Base-by-base conservation (phyloP, 2,329 filamentous ascomycete genomes). In the Cercospora janseana region DNA sequence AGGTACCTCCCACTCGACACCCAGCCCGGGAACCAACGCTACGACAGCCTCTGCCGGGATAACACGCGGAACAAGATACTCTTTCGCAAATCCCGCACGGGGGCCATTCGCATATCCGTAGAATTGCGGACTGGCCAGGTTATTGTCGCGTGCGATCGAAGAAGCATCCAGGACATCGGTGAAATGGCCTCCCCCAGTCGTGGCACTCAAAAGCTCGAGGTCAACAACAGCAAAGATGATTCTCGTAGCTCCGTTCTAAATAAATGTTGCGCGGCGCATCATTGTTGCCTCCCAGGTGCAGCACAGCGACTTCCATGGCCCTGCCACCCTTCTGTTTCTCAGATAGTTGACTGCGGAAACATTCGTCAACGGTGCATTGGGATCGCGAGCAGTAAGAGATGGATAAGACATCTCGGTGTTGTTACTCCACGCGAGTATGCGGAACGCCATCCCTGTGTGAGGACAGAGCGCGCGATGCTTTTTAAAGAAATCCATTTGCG, bases 41-140 rank as follows among this genome's bases (percentile, higher is more conserved):
- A 44, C 24, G 26, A 44, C 41, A 18, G 24, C 41, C 41, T 44
- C 21, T 26, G n/a, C 26, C 24, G 13, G 41, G 26, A 44, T 44
- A 29, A 21, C 24, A 29, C 26, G 21, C 24, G 24, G 24, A 27
- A 44, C 20, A 44, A 44, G 41, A 44, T 44, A 44, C 41, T 44
- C 24, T 26, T 44, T 44, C 23, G 41, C 24, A 21, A 44, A 44
- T 44, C 21, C 23, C 23, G 15, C 15, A 44, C 41, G 41, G 23
- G 12, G 24, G 41, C 41, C 41, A 27, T 18, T 44, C 23, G 26
- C 20, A 44, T 44, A 44, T 21, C 41, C 24, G 18, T 44, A 44
- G 41, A 44, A 44, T 26, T 44, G 24, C 23, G 26, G 41, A 28
- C 18, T 44, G 12, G 24, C 6, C 24, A 44, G 23, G 26, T 44